phyloP scores from a whole-genome alignment of 2,329 filamentous ascomycete genomes.

The Alternaria angustiovoidea region DNA sequence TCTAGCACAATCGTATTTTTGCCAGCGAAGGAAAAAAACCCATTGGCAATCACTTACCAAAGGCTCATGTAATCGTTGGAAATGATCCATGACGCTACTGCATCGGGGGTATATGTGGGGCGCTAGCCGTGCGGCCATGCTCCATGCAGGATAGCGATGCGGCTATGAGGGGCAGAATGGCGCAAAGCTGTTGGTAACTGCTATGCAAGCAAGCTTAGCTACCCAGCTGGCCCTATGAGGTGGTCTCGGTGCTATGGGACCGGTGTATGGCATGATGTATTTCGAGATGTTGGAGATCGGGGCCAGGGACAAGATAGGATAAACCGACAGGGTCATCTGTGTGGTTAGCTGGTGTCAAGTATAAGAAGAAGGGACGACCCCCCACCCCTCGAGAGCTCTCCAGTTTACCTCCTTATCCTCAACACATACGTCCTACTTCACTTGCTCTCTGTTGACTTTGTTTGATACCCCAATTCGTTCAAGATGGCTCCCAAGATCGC shows the following conservation, averaged over 20 bases:
- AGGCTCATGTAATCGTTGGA: background rate
- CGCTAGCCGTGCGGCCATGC: background rate
- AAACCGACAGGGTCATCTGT: background rate
- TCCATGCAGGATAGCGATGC: background rate
- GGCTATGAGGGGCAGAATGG: slow-evolving; percentile 9
- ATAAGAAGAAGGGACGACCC: background rate
- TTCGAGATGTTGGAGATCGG: background rate
- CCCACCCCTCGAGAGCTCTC: background rate
- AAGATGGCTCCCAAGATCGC: slow-evolving; percentile 89
- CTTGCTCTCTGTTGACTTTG: slow-evolving; percentile 1
- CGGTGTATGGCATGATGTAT: slow-evolving; percentile 1
- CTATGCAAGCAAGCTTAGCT: background rate
- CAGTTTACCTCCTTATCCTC: background rate
- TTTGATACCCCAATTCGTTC: slow-evolving; percentile 27
- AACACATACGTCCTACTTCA: background rate
- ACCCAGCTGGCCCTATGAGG: background rate
- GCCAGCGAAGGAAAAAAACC: background rate
- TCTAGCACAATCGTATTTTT: background rate
- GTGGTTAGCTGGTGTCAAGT: background rate
- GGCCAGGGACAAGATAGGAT: background rate
- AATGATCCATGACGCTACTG: slow-evolving; percentile 16
- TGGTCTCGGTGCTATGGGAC: background rate
- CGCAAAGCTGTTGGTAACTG: slow-evolving; percentile 1
- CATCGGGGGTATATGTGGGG: slow-evolving; percentile 6
- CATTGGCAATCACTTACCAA: slow-evolving; percentile 5